Conservation (phyloP, 495 filamentous ascomycete genomes). For the Apiosordaria backusii region DNA sequence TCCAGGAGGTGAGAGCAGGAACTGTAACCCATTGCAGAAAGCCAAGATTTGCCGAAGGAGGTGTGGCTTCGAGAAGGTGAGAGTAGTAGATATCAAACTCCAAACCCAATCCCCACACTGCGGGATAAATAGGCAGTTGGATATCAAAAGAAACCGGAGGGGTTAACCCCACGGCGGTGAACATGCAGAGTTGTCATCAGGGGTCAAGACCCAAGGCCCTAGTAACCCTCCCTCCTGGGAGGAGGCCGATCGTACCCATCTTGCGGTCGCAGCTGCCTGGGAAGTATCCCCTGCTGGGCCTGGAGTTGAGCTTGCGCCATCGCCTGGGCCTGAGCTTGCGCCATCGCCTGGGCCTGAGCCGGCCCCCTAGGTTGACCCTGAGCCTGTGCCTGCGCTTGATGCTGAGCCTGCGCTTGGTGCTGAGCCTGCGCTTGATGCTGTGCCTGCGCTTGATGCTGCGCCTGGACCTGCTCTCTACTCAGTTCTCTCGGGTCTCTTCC, state of each 20-base stretch:
- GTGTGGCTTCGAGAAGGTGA: too few relatives aligned
- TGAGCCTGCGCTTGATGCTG: constrained; percentile 9
- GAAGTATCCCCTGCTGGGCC: constrained; percentile 6
- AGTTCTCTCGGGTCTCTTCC: constrained; percentile 1
- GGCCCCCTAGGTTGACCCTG: not conserved
- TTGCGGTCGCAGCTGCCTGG: constrained; percentile 32
- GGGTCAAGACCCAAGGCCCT: not conserved
- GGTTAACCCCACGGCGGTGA: too few relatives aligned
- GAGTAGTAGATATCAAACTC: too few relatives aligned
- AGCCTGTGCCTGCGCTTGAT: not conserved
- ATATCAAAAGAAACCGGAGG: too few relatives aligned
- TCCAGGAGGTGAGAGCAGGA: too few relatives aligned
- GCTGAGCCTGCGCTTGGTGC: constrained; percentile 13
- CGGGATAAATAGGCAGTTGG: too few relatives aligned
- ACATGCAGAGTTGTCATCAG: too few relatives aligned
- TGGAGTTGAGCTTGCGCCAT: not conserved
- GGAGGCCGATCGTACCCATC: constrained; percentile 23
- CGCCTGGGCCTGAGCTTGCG: too few relatives aligned
- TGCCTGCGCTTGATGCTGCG: not conserved
- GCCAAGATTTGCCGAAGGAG: too few relatives aligned
- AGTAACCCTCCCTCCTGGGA: not conserved
- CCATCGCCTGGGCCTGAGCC: not conserved
- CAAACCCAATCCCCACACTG: too few relatives aligned
- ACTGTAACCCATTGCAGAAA: too few relatives aligned
- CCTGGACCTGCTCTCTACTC: not conserved